Evolutionary conservation across 768 basidiomycete genomes (phyloP), one percentile per base, ranked within the genome.

Genomic region (Porphyrellus cyaneotinctus): DNA sequence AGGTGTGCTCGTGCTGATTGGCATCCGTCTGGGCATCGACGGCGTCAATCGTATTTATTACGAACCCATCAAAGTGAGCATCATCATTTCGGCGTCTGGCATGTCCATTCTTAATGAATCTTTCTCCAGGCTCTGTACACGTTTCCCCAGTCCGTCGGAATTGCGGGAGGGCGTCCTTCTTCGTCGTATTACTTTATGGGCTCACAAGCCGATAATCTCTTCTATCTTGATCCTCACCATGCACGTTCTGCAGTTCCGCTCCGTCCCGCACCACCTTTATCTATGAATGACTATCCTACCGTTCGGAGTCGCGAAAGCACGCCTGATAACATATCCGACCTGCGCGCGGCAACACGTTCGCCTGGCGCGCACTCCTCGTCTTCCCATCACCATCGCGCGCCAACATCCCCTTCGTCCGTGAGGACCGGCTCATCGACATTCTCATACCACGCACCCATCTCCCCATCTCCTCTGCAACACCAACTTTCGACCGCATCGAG

Each of bases 101-200:
- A 13, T 24, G 36, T 17, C 3, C 20, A 35, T 44, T 38, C 18
- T 36, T 23, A 43, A 52, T 20, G 15, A 51, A n/a, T 24, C 39
- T 6, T 44, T 22, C 53, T 8, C 7, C 60, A 95, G 93, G 75
- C 80, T 23, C 68, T 97, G 30, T 97, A 94, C 66, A 90, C 88
- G 0, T 92, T 94, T 70, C 95, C 95, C 0, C 95, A 98, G 72
- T 91, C 88, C 2, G 88, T 97, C 33, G 97, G 95, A 36, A 98
- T 99, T 49, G 94, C 95, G 0, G 95, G 97, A 35, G 95, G 95
- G 3, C 81, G 97, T 20, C 97, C 95, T 0, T 90, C 90, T n/a
- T 94, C 91, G 0, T 97, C 94, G 0, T 98, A 97, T 69, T 99
- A 98, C 70, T 99, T 99, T 64, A 90, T 99, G 43, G 95, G 92